Base-by-base conservation (phyloP, 805 yeast species). In the Zygosaccharomyces rouxii region DNA sequence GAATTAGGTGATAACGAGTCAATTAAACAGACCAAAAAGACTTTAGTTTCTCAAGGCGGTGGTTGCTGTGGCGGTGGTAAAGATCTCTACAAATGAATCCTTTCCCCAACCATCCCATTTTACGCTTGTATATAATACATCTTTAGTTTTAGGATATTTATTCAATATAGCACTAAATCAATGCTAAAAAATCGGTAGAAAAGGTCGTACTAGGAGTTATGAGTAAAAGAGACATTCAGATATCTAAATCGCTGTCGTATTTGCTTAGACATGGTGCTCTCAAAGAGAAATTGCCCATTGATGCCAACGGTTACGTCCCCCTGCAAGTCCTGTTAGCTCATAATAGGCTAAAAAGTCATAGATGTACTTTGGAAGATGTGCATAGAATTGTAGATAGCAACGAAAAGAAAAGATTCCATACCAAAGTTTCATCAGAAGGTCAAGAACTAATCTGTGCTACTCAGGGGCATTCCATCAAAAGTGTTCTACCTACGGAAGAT, bases 1-100 rank as follows among this genome's bases (percentile, higher is more conserved):
- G 98, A 92, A 67, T 71, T 92, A 45, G 98, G 97, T 16, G 96
- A 89, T 62, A 92, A 92, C 64, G 95, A 89, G 30, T 75, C 81
- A 40, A 76, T 87, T 56, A 86, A 84, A 64, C 77, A 71, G 53
- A 69, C 73, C 38, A 74, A 71, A 50, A 63, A 62, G 49, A 68
- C 71, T 6, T 64, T 78, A 64, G 75, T 77, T 19, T 70, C 77
- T 22, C 71, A 74, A 58, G 76, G 80, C 22, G 80, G 78, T 37
- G 81, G 83, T 48, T 80, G 86, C 59, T 77, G 81, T 51, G 79
- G 80, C 44, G 80, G 80, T 39, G 74, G 55, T 5, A 49, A 46
- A 30, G 43, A 46, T 28, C 44, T 51, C 30, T 51, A 51, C 39
- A 51, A 51, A 25, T 51, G 44, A 41, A 16, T 33, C 10, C 37